A percentile compares a stretch with the other conserved stretches of the same genome.
Conservation (phyloP, 2,329 filamentous ascomycete species). For the Aspergillus sp. region DNA sequence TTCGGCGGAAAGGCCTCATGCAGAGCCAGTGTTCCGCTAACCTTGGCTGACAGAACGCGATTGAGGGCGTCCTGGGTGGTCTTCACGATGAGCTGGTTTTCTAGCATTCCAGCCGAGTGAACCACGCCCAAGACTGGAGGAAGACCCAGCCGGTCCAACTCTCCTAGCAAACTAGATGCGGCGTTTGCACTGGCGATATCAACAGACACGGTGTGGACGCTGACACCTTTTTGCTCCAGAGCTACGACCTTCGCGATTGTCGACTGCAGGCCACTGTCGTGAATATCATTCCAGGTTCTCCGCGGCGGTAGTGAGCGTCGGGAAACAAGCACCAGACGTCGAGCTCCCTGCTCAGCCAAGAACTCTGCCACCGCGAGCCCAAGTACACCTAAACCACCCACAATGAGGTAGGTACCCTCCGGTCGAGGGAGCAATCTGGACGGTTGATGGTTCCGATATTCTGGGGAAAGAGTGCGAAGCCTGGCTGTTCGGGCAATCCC, state of each 20-base stretch:
- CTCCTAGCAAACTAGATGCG: constrained; percentile 10
- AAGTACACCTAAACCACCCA: constrained; percentile 37
- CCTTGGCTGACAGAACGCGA: constrained; percentile 30
- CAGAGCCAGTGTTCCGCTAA: constrained; percentile 27
- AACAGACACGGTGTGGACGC: constrained; percentile 26
- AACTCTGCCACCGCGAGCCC: constrained; percentile 34
- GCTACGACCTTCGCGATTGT: constrained; percentile 19
- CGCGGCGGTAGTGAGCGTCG: constrained; percentile 32
- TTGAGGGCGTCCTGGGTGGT: constrained; percentile 14
- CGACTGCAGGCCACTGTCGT: not conserved
- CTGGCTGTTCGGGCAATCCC: constrained; percentile 28
- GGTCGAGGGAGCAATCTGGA: constrained; percentile 14
- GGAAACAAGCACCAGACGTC: constrained; percentile 36
- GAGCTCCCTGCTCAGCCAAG: constrained; percentile 35
- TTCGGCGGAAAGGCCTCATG: constrained; percentile 23
- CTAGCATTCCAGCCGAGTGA: constrained; percentile 36
- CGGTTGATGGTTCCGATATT: constrained; percentile 6
- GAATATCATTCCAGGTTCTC: constrained; percentile 18
- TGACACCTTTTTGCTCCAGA: constrained; percentile 28
- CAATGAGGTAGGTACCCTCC: constrained; percentile 38
- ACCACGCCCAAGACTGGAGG: constrained; percentile 37
- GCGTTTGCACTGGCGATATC: constrained; percentile 27
- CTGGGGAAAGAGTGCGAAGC: constrained; percentile 16
- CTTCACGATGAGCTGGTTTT: constrained; percentile 30
- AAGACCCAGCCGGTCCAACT: constrained; percentile 27